These are phyloP conservation scores for Zelonia costaricensis DNA, from an alignment of 208 protist genomes.

Conservation along the genomic window DNA sequence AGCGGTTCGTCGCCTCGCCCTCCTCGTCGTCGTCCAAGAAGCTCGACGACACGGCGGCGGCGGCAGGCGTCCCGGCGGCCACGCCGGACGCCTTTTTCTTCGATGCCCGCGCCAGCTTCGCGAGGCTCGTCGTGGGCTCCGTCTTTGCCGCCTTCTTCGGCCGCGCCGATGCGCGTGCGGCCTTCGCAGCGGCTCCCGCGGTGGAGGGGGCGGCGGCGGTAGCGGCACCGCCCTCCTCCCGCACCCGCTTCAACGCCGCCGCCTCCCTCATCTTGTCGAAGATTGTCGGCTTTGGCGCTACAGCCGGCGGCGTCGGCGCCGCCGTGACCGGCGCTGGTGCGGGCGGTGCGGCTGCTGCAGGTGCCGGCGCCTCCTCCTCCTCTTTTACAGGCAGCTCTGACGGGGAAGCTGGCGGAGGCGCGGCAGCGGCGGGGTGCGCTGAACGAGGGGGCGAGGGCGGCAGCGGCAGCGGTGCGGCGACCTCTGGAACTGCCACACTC, in stretches of 20 bases:
- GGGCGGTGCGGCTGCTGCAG: background rate
- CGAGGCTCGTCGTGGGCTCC: slow-evolving; percentile 50
- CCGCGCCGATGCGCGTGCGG: slow-evolving; percentile 6
- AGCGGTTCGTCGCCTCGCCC: slow-evolving; percentile 8
- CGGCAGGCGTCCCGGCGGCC: background rate
- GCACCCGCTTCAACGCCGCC: slow-evolving; percentile 21
- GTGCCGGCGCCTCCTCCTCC: background rate
- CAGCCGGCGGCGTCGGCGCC: background rate
- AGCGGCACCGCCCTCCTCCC: background rate
- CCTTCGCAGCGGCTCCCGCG: background rate
- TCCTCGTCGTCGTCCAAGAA: slow-evolving; percentile 35
- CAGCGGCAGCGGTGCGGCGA: no score
- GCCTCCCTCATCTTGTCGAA: slow-evolving; percentile 40
- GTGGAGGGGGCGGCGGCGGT: background rate
- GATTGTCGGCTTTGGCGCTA: slow-evolving; percentile 32
- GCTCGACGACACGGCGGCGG: background rate
- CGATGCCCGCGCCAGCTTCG: slow-evolving; percentile 75
- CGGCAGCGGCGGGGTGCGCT: no score
- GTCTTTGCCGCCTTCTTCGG: slow-evolving; percentile 29
- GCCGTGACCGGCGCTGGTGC: background rate
- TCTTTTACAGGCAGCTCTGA: no score
- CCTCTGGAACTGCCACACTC: no score
- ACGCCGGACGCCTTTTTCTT: slow-evolving; percentile 17
- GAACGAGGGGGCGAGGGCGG: no score
- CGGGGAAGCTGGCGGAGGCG: no score